phyloP scores from a whole-genome alignment of 1,284 basidiomycete genomes.

The Coniferiporia sulphurascens region DNA sequence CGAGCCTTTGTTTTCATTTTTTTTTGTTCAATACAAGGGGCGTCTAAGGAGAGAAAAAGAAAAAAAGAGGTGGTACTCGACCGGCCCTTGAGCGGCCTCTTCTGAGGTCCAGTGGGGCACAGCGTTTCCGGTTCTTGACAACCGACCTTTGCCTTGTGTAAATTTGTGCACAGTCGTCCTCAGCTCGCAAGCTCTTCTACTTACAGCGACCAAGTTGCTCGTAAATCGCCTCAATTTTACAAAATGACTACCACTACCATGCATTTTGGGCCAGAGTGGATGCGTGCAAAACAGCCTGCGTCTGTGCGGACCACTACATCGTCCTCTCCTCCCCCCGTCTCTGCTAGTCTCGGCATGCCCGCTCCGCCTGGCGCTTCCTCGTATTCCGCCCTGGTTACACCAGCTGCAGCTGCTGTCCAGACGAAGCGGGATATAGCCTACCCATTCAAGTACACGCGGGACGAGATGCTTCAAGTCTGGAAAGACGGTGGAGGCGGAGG shows the following conservation, averaged over 20 bases:
- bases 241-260: constrained; percentile 17
- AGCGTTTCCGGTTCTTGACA: neutral
- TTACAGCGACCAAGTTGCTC: neutral
- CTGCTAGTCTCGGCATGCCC: constrained; percentile 23
- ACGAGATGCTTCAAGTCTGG: constrained; percentile 81
- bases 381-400: constrained; percentile 75
- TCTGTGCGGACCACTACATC: constrained; percentile 43
- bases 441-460: constrained; percentile 84
- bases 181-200: neutral
- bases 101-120: neutral
- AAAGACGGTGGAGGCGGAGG: constrained; percentile 72
- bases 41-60: neutral
- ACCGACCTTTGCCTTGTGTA: constrained; percentile 8
- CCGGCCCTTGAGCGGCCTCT: neutral
- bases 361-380: constrained; percentile 55
- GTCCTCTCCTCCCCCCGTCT: constrained; percentile 48
- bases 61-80: neutral
- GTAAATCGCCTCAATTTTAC: neutral
- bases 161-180: neutral
- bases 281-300: constrained; percentile 70
- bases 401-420: constrained; percentile 42
- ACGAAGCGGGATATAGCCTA: constrained; percentile 59
- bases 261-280: constrained; percentile 47
- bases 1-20: neutral
- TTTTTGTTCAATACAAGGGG: no score